phyloP scores from a whole-genome alignment of 1,139 yeast genomes.

The Candida dubliniensis region DNA sequence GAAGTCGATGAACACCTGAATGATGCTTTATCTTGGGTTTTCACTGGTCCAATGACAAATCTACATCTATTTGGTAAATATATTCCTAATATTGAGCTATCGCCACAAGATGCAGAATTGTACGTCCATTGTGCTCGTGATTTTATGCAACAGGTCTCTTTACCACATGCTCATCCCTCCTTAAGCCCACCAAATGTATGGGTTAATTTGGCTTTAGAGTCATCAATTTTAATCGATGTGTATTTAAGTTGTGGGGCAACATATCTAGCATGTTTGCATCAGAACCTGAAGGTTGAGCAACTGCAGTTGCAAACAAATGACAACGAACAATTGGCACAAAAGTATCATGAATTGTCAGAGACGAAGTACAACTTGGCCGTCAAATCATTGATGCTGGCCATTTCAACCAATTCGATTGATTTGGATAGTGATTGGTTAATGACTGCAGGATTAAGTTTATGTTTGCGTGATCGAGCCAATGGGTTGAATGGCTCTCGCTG shows the following conservation, averaged over 20 bases:
- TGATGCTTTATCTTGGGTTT: background rate
- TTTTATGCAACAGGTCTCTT: slow-evolving; percentile 10
- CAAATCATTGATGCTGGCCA: slow-evolving; percentile 5
- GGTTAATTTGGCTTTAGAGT: slow-evolving; percentile 8
- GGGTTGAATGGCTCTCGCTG: slow-evolving; percentile 12
- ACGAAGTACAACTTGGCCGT: slow-evolving; percentile 10
- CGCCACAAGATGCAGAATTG: slow-evolving; percentile 11
- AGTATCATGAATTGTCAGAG: slow-evolving; percentile 8
- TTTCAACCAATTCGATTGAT: slow-evolving; percentile 7
- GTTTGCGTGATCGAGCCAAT: slow-evolving; percentile 11
- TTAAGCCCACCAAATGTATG: slow-evolving; percentile 8
- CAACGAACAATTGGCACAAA: slow-evolving; percentile 1
- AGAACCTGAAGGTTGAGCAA: background rate
- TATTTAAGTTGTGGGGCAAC: slow-evolving; percentile 13
- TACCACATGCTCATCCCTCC: slow-evolving; percentile 12
- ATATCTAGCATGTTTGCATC: slow-evolving; percentile 9
- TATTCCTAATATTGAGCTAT: slow-evolving; percentile 8
- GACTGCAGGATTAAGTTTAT: slow-evolving; percentile 11
- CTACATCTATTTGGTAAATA: slow-evolving; percentile 9
- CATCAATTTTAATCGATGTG: slow-evolving; percentile 10
- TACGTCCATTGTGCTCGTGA: slow-evolving; percentile 8
- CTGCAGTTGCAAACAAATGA: background rate
- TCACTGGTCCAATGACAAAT: background rate
- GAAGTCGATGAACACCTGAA: background rate
- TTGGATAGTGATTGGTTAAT: slow-evolving; percentile 12